Base-by-base conservation (phyloP, 1,284 basidiomycete genomes). In the Apiotrichum gracile region DNA sequence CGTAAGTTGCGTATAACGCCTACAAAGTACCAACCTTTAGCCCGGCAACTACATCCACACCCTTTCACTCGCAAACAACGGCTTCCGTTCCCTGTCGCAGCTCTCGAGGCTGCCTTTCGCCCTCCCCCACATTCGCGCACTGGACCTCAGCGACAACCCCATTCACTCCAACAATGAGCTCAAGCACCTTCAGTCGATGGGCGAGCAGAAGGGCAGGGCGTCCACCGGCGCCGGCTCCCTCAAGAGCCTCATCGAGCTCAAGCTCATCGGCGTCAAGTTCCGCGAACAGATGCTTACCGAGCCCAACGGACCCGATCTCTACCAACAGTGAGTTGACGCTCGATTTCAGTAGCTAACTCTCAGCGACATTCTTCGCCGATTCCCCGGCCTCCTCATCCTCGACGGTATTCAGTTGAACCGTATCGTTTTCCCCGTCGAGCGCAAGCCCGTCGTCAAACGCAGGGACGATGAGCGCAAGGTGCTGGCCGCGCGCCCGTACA, bases 341-440 rank as follows among this genome's bases (percentile, higher is more conserved):
- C n/a, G n/a, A n/a, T n/a, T n/a, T n/a, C 10, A 7, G 2, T 14
- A 24, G 4, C 24, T n/a, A 5, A 29, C 25, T 51, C n/a, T 19
- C 47, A 74, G 72, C 46, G 70, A 73, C 38, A 67, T 75, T 33
- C 62, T 74, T 2, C 64, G 66, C 13, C 68, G 71, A 8, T 75
- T 75, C 58, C 72, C 73, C 12, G 71, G 73, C 46, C 60, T 75
- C 1, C 64, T 66, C 10, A 69, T 75, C 39, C 62, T 75, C 25
- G 73, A 75, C 54, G 68, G 66, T 3, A 65, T 71, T 40, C 62
- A 62, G 38, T 59, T 94, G 5, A 92, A 69, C 51, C 66, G 72
- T 26, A 65, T 75, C 49, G 61, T 70, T 43, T 72, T 73, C 55
- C 67, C 70, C 4, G 61, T 75, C 29, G 61, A 64, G 29, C 64